These are phyloP conservation scores for Actinomortierella ambigua DNA, from an alignment of 371 early-diverging fungal species.

Conservation along the genomic window DNA sequence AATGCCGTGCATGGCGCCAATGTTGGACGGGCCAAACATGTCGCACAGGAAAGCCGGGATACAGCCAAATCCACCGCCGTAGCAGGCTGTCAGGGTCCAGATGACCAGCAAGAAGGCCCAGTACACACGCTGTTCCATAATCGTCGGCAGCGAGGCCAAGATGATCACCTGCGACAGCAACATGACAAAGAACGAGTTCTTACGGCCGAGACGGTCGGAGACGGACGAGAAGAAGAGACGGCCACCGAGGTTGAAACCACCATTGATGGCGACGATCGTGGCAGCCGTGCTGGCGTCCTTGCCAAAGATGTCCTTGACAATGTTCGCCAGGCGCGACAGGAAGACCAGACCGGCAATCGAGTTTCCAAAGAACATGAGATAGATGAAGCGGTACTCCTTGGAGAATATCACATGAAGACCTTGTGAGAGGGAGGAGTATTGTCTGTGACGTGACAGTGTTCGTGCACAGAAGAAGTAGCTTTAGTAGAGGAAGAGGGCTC, in stretches of 20 bases:
- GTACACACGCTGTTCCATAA: conserved; percentile 51
- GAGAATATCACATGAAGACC: conserved; percentile 56
- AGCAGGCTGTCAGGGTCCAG: conserved; percentile 57
- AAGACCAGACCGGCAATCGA: conserved; percentile 62
- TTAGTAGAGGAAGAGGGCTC: too few species aligned
- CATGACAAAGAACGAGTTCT: conserved; percentile 57
- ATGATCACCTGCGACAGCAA: conserved; percentile 52
- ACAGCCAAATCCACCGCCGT: conserved; percentile 70
- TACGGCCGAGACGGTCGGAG: conserved; percentile 65
- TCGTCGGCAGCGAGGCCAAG: conserved; percentile 53
- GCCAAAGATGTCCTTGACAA: conserved; percentile 55
- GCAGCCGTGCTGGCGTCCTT: conserved; percentile 47
- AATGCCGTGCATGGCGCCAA: conserved; percentile 64
- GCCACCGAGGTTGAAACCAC: conserved; percentile 65
- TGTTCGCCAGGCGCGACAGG: conserved; percentile 63
- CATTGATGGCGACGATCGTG: conserved; percentile 62
- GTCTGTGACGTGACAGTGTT: too few species aligned
- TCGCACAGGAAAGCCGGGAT: conserved; percentile 75
- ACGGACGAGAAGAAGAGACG: conserved; percentile 59
- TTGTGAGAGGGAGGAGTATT: too few species aligned
- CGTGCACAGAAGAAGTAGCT: too few species aligned
- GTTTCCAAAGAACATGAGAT: conserved; percentile 62
- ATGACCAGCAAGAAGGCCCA: conserved; percentile 52
- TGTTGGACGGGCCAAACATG: conserved; percentile 70
- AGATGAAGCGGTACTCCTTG: conserved; percentile 59